Evolutionary conservation across 2,329 filamentous ascomycete species (phyloP), one percentile per base, ranked within the genome.

Genomic region (Botryotinia calthae): DNA sequence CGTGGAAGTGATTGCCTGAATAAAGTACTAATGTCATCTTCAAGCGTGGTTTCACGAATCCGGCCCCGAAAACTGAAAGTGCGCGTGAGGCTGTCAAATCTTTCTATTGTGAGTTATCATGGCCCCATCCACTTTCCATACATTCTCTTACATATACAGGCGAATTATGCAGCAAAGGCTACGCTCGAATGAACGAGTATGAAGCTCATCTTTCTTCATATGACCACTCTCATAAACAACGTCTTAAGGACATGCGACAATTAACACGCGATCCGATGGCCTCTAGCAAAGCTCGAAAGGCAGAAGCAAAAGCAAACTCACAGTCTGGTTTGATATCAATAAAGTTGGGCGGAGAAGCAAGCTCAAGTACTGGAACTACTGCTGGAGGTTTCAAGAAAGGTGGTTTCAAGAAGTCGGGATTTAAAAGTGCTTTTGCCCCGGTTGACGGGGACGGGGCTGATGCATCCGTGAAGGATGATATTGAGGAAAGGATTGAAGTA

Each of bases 141-240:
- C 63, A 70, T 58, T 51, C 46, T 59, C 74, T 77, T 56, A 76
- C 70, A 42, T 51, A 12, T 1, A 2, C 73, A 85, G 86, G 89
- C 85, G 88, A 90, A 58, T 88, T 98, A 71, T 98, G 96, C 85
- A 90, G 92, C 76, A 98, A 98, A 84, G 95, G 95, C 78, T 99
- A 98, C 83, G 90, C 91, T 2, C 94, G 96, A 72, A 95, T 97
- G 87, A 95, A 97, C 81, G 95, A 98, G 82, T 98, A 97, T 82
- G 95, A 98, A 82, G 92, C 95, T 12, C 96, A 99, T 82, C 93
- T 98, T 72, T 90, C 90, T 76, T 96, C 93, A 79, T 98, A 98
- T 82, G 96, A 98, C 81, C 96, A 99, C 83, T 93, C 93, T 78
- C 96, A 99, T 83, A 95, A 94, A 82, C 94, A 97, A 84, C 91